These are phyloP conservation scores for Ensete glaucum DNA, from an alignment of 176 grass and related monocot species.

Conservation along the genomic window DNA sequence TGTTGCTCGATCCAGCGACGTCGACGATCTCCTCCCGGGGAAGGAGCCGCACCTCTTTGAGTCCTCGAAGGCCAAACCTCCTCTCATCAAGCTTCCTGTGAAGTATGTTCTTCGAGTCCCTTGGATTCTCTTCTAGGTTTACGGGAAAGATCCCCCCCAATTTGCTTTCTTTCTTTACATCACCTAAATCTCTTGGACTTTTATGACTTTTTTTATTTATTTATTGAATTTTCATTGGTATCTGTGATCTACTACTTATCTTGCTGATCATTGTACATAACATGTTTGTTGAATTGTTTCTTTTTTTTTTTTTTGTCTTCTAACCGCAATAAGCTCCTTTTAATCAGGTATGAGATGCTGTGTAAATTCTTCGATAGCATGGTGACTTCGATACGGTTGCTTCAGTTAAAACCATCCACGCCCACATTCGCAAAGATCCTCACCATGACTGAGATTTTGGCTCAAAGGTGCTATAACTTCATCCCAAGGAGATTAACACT, in stretches of 20 bases:
- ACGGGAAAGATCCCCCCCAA: too few relatives aligned
- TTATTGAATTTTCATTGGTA: background rate
- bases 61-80: constrained; percentile 22
- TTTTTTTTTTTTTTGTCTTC: too few relatives aligned
- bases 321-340: background rate
- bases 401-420: constrained; percentile 52
- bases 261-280: background rate
- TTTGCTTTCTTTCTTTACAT: background rate
- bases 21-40: constrained; percentile 31
- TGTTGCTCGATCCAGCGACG: background rate
- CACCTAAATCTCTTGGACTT: background rate
- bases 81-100: constrained; percentile 45
- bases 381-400: constrained; percentile 60
- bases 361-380: constrained; percentile 78
- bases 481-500: too few relatives aligned
- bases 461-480: constrained; percentile 30
- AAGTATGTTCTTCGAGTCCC: constrained; percentile 32
- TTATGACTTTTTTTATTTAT: too few relatives aligned
- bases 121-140: too few relatives aligned
- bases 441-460: constrained; percentile 45
- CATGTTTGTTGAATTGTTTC: too few relatives aligned
- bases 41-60: constrained; percentile 35
- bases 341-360: constrained; percentile 56
- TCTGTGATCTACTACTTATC: background rate
- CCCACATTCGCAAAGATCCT: constrained; percentile 56